Evolutionary conservation across 2,329 filamentous ascomycete genomes (phyloP).

Genomic region (Exophiala bonariae): DNA sequence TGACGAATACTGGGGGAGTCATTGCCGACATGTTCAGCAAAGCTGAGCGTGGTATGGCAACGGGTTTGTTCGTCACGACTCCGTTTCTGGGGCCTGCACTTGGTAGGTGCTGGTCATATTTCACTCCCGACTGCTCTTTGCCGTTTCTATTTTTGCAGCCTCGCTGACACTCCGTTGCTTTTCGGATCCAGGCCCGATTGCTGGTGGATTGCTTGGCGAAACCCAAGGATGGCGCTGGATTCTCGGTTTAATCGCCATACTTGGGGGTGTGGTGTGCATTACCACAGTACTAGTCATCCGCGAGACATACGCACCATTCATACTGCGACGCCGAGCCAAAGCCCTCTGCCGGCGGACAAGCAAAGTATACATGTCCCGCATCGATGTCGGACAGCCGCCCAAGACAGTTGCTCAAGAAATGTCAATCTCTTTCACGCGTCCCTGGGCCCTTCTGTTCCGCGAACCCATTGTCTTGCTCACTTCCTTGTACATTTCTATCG

Average conservation of each 20-base stretch:
- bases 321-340: conserved; percentile 51
- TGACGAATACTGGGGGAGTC: conserved; percentile 69
- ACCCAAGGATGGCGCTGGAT: conserved; percentile 67
- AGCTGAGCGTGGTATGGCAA: conserved; percentile 61
- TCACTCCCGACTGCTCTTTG: conserved; percentile 6
- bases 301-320: conserved; percentile 59
- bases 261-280: conserved; percentile 62
- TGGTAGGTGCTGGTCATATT: conserved; percentile 29
- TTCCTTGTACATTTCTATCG: conserved; percentile 53
- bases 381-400: conserved; percentile 37
- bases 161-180: conserved; percentile 14
- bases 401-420: conserved; percentile 54
- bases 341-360: conserved; percentile 54
- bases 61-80: conserved; percentile 60
- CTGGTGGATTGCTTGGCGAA: conserved; percentile 37
- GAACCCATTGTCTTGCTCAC: conserved; percentile 68
- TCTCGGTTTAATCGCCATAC: conserved; percentile 61
- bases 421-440: conserved; percentile 57
- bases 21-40: conserved; percentile 64
- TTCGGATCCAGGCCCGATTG: conserved; percentile 48
- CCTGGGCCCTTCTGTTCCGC: conserved; percentile 67
- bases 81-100: conserved; percentile 52
- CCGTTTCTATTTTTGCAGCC: conserved; percentile 6
- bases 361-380: conserved; percentile 56
- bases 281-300: conserved; percentile 51